Evolutionary conservation across 1,284 basidiomycete genomes (phyloP), one percentile per base, ranked within the genome.

Genomic region (Ceratobasidium sp.): DNA sequence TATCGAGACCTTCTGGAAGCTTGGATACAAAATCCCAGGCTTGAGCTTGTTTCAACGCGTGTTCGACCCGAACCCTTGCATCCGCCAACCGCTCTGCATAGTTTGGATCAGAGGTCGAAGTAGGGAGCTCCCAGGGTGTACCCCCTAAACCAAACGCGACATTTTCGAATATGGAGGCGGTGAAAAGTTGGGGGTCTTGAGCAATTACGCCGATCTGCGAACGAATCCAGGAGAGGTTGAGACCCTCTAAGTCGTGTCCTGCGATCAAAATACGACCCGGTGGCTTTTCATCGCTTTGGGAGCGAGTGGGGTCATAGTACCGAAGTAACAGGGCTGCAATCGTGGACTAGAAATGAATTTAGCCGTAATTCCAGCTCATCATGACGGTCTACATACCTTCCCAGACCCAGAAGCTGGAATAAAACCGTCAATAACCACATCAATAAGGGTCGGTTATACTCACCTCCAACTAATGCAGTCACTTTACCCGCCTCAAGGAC

Each of bases 171-270:
- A 87, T 82, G 0, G 86, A 84, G 72, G 83, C 84, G 73, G 85
- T 84, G 80, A 86, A 85, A 0, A 88, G 82, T 60, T 85, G 83
- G 4, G 86, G 86, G 49, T 86, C 84, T 78, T 87, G 86, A 6
- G 84, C 83, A 20, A 87, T 85, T 12, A 86, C 84, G 26, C 85
- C 84, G 61, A 87, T 83, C 76, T 86, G 85, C 18, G 84, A 84
- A 9, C 86, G 83, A n/a, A 87, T 81, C 84, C 86, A 87, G 18
- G 82, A 80, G n/a, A 85, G 79, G 75, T 86, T 87, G 78, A 85
- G 80, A 12, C 84, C 81, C 51, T 84, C 82, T 20, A 86, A 64
- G 77, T 86, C 84, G n/a, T 82, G 80, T 3, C 83, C 84, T 4
- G 82, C 83, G 46, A 85, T 83, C 2, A 81, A 78, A 3, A 86